Evolutionary conservation across 1,284 basidiomycete genomes (phyloP), one percentile per base, ranked within the genome.

Genomic region (Ganoderma resinaceum): DNA sequence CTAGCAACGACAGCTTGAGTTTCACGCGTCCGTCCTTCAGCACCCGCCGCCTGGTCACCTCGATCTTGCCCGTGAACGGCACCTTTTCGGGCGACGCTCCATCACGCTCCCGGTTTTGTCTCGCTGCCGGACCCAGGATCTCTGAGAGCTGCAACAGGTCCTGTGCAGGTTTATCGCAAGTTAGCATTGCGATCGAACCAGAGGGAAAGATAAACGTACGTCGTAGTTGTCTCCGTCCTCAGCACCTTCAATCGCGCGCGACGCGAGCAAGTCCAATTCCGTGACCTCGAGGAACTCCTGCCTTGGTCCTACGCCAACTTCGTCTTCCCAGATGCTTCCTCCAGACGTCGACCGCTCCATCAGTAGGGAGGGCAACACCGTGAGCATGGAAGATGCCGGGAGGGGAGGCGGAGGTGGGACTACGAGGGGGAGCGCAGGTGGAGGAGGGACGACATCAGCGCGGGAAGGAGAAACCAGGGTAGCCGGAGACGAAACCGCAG

Each of bases 1-100:
- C 94, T n/a, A 93, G 81, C 37, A 95, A 80, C 26, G 85, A 84
- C 61, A 95, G 80, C 80, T 95, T 96, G 67, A 94, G 79, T 81
- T 94, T 95, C 66, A 91, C 85, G 63, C 91, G 89, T 12, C 94
- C 94, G 71, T 92, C 87, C 70, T 84, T 84, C 61, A 88, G 90
- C 31, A 87, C 85, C 20, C 95, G 86, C 52, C 89, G 85, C 14
- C 90, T 86, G 73, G 89, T 83, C 35, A 94, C 81, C 72, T 90
- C 87, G 72, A 96, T 85, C 59, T 80, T 81, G 7, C 89, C 93
- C 31, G 89, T 80, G 61, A 90, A 82, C 35, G 89, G 82, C 66
- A 75, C 61, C 67, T 73, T 71, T 62, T 66, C 66, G 59, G 63
- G 63, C 35, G 31, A 16, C 38, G 63, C 67, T n/a, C 29, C 29